These are phyloP conservation scores for Malus fusca DNA, from an alignment of 306 rosid genomes.

Conservation along the genomic window DNA sequence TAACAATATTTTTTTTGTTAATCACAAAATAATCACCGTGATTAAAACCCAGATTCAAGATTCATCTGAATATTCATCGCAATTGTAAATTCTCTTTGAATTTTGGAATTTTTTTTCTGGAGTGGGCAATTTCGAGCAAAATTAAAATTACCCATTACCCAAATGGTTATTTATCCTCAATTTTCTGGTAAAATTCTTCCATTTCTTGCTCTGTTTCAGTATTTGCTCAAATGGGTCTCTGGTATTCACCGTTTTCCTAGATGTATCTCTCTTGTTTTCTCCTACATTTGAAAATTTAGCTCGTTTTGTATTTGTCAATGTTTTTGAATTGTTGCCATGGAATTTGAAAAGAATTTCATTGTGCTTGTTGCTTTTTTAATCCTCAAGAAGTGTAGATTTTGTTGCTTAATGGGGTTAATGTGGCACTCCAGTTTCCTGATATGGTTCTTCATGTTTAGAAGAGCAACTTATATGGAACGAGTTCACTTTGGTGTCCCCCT, in stretches of 20 bases:
- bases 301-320: background rate
- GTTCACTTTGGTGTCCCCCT: no score
- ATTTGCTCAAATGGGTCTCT: background rate
- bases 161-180: background rate
- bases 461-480: no score
- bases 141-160: background rate
- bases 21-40: background rate
- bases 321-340: background rate
- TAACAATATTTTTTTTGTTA: background rate
- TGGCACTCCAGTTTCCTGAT: background rate
- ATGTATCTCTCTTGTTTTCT: background rate
- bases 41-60: background rate
- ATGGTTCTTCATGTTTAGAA: background rate
- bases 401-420: background rate
- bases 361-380: no score
- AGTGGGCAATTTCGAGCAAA: background rate
- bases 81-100: background rate
- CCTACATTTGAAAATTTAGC: background rate
- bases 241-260: background rate
- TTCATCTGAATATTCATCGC: background rate
- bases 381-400: background rate
- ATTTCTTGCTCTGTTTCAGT: background rate
- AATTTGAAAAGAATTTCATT: background rate
- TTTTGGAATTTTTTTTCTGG: background rate
- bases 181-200: background rate